Evolutionary conservation across 495 filamentous ascomycete species (phyloP), one percentile per base, ranked within the genome.

Genomic region (Penicillium flavigenum): DNA sequence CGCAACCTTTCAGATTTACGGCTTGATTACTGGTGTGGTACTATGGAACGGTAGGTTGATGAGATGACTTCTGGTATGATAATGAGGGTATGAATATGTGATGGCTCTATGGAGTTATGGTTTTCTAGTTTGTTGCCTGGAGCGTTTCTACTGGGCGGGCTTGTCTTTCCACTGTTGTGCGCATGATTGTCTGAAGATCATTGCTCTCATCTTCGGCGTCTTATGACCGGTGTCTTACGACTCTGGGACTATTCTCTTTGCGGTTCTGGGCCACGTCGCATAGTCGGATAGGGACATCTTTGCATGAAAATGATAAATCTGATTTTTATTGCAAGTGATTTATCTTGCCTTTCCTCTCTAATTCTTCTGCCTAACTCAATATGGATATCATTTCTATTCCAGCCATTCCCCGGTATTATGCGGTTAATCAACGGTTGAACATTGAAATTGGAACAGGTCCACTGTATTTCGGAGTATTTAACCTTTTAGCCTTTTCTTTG

Each of bases 1-100:
- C 65, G 66, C 19, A 71, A 58, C 47, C 47, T 79, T n/a, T 64
- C 69, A n/a, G 74, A 76, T 31, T 63, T 73, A 55, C 69, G 64
- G 12, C 61, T 74, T 38, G 68, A 77, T 24, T 74, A 64, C 20
- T 62, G 49, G 62, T 63, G 41, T 17, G 60, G 64, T 4, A 52
- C 49, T 34, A 16, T 65, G 51, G 62, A 69, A n/a, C 62, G 52
- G 31, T 63, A 31, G 53, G 43, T 54, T 16, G 10, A 34, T 12
- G 42, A 8, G 14, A 22, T 29, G 34, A 12, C 24, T n/a, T 11
- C 24, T 9, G 19, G n/a, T 38, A 60, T 29, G 52, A 47, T 47
- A 43, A 45, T 56, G 47, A 47, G 16, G 29, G 24, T 26, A 53
- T 58, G 48, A 57, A 24, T 38, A 41, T 56, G 32, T n/a, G 44